A percentile compares a stretch with the other conserved stretches of the same genome.
Conservation (phyloP, 345 rosid species). For the Isatis tinctoria region DNA sequence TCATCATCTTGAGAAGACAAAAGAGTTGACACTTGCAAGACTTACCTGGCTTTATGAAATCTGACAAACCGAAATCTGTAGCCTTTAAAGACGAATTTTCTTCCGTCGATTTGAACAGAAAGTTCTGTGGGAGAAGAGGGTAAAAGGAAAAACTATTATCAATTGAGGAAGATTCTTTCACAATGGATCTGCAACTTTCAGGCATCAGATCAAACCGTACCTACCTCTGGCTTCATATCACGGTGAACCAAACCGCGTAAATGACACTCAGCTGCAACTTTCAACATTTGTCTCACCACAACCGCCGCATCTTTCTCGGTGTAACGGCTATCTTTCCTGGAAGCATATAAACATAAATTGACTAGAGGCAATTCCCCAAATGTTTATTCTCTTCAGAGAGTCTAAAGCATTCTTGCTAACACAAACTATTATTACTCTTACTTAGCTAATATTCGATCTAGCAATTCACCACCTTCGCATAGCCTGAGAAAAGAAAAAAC, state of each 20-base stretch:
- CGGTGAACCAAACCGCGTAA: constrained; percentile 90
- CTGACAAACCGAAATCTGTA: constrained; percentile 98
- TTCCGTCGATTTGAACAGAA: constrained; percentile 79
- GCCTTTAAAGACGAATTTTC: constrained; percentile 84
- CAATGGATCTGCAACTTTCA: not conserved
- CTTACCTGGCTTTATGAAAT: constrained; percentile 87
- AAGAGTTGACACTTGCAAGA: not conserved
- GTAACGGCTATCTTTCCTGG: constrained; percentile 87
- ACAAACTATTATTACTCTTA: constrained; percentile 17
- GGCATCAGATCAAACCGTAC: constrained; percentile 31
- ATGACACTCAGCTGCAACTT: constrained; percentile 96
- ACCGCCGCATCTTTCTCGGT: constrained; percentile 85
- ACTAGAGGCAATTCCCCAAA: not conserved
- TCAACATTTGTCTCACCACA: constrained; percentile 86
- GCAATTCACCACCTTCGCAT: constrained; percentile 97
- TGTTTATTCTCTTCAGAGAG: not conserved
- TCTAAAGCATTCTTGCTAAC: not conserved
- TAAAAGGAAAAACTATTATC: not conserved
- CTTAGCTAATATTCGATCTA: constrained; percentile 88
- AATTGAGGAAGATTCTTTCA: not conserved
- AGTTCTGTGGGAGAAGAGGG: constrained; percentile 50
- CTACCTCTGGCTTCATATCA: constrained; percentile 99
- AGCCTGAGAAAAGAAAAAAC: constrained; percentile 41
- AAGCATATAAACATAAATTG: not conserved
- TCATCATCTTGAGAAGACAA: not conserved